Evolutionary conservation across 1,284 basidiomycete species (phyloP), one percentile per base, ranked within the genome.

Genomic region (Ceratobasidium sp.): DNA sequence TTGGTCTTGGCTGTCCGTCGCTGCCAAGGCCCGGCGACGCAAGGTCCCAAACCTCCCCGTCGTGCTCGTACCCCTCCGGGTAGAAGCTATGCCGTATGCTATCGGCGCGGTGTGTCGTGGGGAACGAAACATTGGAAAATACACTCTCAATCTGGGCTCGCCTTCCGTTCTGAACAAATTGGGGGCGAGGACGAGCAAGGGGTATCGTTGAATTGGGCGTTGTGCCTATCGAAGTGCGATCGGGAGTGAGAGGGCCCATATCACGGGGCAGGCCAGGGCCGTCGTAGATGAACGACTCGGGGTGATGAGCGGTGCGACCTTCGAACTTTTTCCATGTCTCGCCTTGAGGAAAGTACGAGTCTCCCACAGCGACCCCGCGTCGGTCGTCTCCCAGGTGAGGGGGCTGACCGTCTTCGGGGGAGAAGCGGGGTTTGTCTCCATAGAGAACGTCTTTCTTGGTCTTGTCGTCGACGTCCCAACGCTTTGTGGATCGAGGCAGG

Each of bases 301-400:
- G 65, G 35, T 68, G 65, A 34, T 43, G 38, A 20, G 65, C 65
- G 5, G 65, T 68, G 20, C 65, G 53, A 6, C 65, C 65, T 38
- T 68, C 65, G 27, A 68, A 68, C 20, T 68, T 68, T 31, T 42
- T 52, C 65, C 65, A 68, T 6, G 43, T 68, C 40, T 68, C 65
- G 32, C 65, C 65, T 43, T 68, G 47, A 10, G 65, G 65, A 32
- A 68, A 68, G 29, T 68, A 68, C 52, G 65, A 68, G 25, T 68
- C 65, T 12, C 65, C 65, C 15, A 68, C 52, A 6, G 52, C 13
- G 1, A 68, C 43, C 0, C 17, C 32, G 8, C 53, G 42, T 29
- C 65, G 53, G 22, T 68, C 65, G 6, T 55, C 65, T n/a, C 38
- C 47, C 1, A 32, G 32, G 17, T 55, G 58, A 29, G 34, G 32